These are phyloP conservation scores for Quercus phellos DNA, from an alignment of 331 rosid species.

Conservation along the genomic window DNA sequence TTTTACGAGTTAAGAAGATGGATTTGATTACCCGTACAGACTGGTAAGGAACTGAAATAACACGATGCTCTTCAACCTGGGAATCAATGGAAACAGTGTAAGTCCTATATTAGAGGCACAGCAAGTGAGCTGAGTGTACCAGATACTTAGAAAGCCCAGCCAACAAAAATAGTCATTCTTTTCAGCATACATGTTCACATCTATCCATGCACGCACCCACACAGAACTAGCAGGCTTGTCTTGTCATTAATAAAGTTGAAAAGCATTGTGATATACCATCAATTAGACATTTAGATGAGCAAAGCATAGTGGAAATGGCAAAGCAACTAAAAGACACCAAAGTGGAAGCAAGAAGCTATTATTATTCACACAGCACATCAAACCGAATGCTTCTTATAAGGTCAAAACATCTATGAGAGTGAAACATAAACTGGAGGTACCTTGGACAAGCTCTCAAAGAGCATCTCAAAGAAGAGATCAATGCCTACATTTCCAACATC, in stretches of 20 bases:
- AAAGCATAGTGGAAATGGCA: background rate
- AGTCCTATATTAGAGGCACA: slow-evolving; percentile 8
- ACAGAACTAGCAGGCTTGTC: background rate
- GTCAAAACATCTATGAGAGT: slow-evolving; percentile 3
- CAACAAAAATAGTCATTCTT: background rate
- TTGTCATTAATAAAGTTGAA: background rate
- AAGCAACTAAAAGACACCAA: slow-evolving; percentile 14
- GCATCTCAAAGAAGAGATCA: slow-evolving; percentile 98
- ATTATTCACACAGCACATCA: slow-evolving; percentile 2
- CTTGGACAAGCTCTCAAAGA: slow-evolving; percentile 96
- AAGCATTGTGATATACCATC: background rate
- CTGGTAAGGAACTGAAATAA: slow-evolving; percentile 68
- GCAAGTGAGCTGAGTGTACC: slow-evolving; percentile 2
- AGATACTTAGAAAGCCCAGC: background rate
- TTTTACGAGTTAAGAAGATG: background rate
- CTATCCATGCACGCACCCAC: background rate
- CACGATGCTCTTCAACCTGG: slow-evolving; percentile 92
- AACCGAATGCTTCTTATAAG: slow-evolving; percentile 7
- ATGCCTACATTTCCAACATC: slow-evolving; percentile 97
- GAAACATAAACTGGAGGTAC: slow-evolving; percentile 29
- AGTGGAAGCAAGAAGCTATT: background rate
- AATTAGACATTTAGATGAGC: background rate
- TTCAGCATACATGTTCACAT: background rate
- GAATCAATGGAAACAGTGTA: slow-evolving; percentile 20
- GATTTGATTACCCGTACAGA: slow-evolving; percentile 58